phyloP scores from a whole-genome alignment of 2,329 filamentous ascomycete genomes.

The Penicillium frequentans region DNA sequence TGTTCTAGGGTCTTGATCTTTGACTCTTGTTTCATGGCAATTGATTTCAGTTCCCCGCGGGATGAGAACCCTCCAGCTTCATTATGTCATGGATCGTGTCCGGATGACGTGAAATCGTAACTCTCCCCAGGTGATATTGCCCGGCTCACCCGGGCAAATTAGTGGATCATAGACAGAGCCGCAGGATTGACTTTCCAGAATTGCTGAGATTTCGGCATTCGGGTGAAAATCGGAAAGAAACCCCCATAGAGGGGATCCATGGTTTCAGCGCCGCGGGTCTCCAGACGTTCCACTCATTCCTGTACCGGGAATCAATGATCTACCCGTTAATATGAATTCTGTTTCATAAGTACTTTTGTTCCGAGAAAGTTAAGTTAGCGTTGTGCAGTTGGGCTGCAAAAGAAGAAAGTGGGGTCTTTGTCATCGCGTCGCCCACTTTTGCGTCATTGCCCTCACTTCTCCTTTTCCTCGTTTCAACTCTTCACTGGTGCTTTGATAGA shows the following conservation, averaged over 20 bases:
- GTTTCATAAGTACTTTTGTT: not conserved
- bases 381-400: not conserved
- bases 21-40: not conserved
- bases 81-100: no score
- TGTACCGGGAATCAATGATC: not conserved
- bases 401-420: conserved; percentile 2
- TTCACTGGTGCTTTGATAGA: not conserved
- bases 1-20: not conserved
- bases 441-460: not conserved
- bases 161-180: conserved; percentile 1
- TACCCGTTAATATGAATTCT: not conserved
- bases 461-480: not conserved
- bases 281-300: not conserved
- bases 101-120: no score
- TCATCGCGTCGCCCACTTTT: conserved; percentile 1
- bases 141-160: not conserved
- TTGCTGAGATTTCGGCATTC: not conserved
- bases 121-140: not conserved
- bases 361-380: not conserved
- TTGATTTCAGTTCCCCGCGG: not conserved
- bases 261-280: not conserved
- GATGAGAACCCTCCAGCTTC: no score
- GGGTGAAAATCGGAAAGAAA: no score
- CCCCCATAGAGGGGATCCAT: not conserved
- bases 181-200: conserved; percentile 1